Evolutionary conservation across 2,329 filamentous ascomycete genomes (phyloP).

Genomic region (Trichophyton simii): DNA sequence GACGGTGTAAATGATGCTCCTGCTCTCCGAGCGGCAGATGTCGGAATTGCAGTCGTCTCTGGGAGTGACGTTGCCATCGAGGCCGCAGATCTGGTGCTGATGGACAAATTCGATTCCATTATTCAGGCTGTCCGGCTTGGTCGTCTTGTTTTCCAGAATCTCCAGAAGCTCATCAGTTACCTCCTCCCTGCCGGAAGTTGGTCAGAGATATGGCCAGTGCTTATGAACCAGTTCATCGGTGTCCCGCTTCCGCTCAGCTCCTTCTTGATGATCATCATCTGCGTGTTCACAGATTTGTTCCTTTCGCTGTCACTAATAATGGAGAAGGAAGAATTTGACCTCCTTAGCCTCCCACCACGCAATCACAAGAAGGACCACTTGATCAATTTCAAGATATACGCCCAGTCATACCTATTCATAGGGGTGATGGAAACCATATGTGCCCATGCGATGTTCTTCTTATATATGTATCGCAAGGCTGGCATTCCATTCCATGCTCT

Average conservation of each 20-base stretch:
- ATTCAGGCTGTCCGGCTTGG: slow-evolving; percentile 61
- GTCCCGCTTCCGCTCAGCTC: slow-evolving; percentile 60
- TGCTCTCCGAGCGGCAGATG: slow-evolving; percentile 45
- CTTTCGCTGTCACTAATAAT: slow-evolving; percentile 63
- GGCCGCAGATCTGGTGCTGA: slow-evolving; percentile 49
- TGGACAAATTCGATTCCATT: slow-evolving; percentile 59
- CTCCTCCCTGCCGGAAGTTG: slow-evolving; percentile 60
- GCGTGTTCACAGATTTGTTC: slow-evolving; percentile 62
- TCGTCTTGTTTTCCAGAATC: slow-evolving; percentile 60
- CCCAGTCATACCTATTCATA: slow-evolving; percentile 60
- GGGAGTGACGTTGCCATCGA: slow-evolving; percentile 51
- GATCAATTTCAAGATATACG: slow-evolving; percentile 59
- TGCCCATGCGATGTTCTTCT: slow-evolving; percentile 54
- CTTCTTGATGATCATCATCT: slow-evolving; percentile 48
- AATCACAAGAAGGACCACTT: slow-evolving; percentile 57
- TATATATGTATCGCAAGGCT: slow-evolving; percentile 44
- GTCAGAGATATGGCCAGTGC: slow-evolving; percentile 56
- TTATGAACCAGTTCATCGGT: slow-evolving; percentile 60
- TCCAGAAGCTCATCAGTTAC: slow-evolving; percentile 64
- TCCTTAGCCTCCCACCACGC: slow-evolving; percentile 56
- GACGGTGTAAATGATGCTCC: slow-evolving; percentile 41
- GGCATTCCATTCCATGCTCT: slow-evolving; percentile 53
- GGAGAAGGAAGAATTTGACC: slow-evolving; percentile 63
- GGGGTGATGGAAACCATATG: slow-evolving; percentile 50
- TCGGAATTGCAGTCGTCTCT: slow-evolving; percentile 47